A percentile compares a stretch with the other conserved stretches of the same genome.
Conservation (phyloP, 805 yeast genomes). For the Ascoidea tarda region DNA sequence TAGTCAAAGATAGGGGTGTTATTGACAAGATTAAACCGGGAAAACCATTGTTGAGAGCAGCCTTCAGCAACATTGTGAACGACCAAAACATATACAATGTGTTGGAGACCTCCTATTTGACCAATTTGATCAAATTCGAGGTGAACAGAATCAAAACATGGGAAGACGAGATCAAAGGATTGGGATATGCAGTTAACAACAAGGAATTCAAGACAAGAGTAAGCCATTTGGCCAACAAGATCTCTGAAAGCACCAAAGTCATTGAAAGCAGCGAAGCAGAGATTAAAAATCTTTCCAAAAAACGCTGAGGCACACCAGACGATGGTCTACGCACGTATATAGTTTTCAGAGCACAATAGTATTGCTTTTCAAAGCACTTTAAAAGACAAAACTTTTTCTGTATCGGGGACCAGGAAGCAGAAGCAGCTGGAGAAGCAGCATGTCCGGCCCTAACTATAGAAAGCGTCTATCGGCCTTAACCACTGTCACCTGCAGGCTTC, state of each 20-base stretch:
- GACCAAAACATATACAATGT: constrained; percentile 43
- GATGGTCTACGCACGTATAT: no score
- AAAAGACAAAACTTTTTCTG: no score
- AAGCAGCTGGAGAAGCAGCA: no score
- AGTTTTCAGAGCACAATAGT: no score
- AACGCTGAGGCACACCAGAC: no score
- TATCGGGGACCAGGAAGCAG: no score
- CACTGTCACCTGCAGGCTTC: no score
- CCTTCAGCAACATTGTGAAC: constrained; percentile 50
- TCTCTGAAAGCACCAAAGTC: constrained; percentile 41
- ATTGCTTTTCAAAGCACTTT: no score
- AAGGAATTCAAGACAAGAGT: constrained; percentile 48
- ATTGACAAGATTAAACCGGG: constrained; percentile 57
- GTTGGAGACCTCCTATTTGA: constrained; percentile 50
- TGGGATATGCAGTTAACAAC: constrained; percentile 35
- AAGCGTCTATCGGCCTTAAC: no score
- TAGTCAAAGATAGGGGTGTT: constrained; percentile 68
- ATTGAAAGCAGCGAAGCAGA: constrained; percentile 16
- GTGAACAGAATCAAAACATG: constrained; percentile 42
- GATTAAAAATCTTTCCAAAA: no score
- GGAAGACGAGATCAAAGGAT: constrained; percentile 59
- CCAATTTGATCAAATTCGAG: constrained; percentile 42
- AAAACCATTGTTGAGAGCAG: constrained; percentile 71
- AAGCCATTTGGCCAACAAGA: constrained; percentile 52
- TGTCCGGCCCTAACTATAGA: no score